phyloP scores from a whole-genome alignment of 2,329 filamentous ascomycete genomes.

The Chalaropsis thielavioides region DNA sequence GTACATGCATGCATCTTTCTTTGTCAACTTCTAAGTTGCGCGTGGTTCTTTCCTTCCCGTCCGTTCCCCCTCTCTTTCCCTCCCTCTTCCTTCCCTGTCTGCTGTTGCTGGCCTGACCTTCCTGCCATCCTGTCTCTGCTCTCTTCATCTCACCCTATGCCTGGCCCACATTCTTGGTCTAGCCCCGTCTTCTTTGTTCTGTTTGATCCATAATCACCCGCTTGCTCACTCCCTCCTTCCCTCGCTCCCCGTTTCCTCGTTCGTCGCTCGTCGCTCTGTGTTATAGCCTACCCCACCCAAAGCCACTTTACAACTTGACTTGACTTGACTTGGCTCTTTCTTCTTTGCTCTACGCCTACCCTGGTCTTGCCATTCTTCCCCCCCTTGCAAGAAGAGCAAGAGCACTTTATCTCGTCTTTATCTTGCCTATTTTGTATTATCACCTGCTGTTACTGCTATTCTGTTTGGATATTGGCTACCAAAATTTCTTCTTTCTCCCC shows the following conservation, averaged over 20 bases:
- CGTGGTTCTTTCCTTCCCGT: neutral
- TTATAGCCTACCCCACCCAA: neutral
- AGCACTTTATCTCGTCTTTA: neutral
- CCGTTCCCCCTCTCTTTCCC: neutral
- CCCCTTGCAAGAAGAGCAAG: neutral
- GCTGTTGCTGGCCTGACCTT: neutral
- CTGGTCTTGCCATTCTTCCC: too few species aligned
- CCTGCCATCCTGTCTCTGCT: neutral
- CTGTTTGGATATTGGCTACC: too few species aligned
- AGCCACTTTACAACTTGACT: neutral
- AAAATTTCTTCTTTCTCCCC: neutral
- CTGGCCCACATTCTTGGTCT: constrained; percentile 2
- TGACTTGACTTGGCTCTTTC: neutral
- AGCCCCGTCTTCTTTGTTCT: neutral
- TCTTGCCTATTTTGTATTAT: neutral
- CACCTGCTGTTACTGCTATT: neutral
- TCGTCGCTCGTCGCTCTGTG: neutral
- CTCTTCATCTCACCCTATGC: neutral
- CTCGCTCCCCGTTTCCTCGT: neutral
- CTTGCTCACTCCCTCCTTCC: neutral
- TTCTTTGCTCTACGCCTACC: neutral
- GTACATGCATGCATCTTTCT: neutral
- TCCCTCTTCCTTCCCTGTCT: neutral
- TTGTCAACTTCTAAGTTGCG: neutral
- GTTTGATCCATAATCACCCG: neutral